phyloP scores from a whole-genome alignment of 768 basidiomycete species.

The Cubamyces sp. region DNA sequence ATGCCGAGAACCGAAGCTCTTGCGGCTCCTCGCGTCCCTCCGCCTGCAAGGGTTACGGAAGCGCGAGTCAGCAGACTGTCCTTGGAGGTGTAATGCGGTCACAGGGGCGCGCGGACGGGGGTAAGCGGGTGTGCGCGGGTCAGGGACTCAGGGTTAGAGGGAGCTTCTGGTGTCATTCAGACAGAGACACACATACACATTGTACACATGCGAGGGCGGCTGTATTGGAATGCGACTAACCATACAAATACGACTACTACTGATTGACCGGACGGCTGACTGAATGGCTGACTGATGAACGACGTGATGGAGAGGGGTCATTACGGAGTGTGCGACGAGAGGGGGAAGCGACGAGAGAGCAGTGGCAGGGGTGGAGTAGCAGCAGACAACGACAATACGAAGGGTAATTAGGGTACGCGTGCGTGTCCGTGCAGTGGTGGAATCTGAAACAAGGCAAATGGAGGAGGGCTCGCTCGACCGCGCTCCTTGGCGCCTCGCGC shows the following conservation, averaged over 20 bases:
- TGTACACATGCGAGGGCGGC: too few species aligned
- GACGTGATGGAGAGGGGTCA: neutral
- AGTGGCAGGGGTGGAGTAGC: slow-evolving; percentile 4
- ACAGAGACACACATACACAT: too few species aligned
- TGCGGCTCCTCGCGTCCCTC: slow-evolving; percentile 2
- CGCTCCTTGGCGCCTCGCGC: too few species aligned
- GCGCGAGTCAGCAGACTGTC: slow-evolving; percentile 14
- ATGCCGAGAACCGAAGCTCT: slow-evolving; percentile 15
- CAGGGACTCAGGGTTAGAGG: too few species aligned
- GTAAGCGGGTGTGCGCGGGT: neutral
- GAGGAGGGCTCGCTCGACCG: too few species aligned
- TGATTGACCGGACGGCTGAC: neutral
- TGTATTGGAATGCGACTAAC: neutral
- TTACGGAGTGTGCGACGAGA: neutral
- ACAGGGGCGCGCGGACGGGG: neutral
- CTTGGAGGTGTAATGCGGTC: neutral
- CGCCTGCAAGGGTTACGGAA: slow-evolving; percentile 14
- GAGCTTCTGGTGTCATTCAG: too few species aligned
- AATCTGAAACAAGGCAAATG: neutral
- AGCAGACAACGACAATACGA: slow-evolving; percentile 18
- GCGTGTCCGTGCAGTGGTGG: slow-evolving; percentile 16
- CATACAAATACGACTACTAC: slow-evolving; percentile 11
- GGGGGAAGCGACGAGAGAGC: neutral
- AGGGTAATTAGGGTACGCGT: slow-evolving; percentile 17
- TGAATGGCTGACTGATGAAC: neutral